Conservation (phyloP, 2,329 filamentous ascomycete genomes). For the Neophaeococcomyces mojaviensis region DNA sequence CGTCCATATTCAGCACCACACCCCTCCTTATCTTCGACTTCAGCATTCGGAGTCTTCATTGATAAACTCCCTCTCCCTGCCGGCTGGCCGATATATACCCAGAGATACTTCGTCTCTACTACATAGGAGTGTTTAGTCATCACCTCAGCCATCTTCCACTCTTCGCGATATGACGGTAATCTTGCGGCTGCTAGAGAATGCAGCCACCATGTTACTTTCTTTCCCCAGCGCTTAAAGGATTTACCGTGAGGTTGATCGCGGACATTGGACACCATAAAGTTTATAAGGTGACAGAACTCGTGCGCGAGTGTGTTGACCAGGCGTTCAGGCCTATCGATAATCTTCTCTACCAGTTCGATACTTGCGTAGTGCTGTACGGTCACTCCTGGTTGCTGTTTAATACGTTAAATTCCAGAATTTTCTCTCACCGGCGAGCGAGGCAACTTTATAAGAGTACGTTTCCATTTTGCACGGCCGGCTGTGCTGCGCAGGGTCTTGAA, state of each 20-base stretch:
- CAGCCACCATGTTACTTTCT: constrained; percentile 32
- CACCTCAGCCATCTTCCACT: constrained; percentile 57
- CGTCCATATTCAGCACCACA: constrained; percentile 71
- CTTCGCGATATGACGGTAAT: constrained; percentile 45
- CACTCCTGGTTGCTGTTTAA: constrained; percentile 12
- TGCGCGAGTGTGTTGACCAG: constrained; percentile 86
- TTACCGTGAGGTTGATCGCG: constrained; percentile 72
- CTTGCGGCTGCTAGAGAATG: constrained; percentile 20
- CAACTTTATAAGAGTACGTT: constrained; percentile 46
- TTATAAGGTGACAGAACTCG: constrained; percentile 86
- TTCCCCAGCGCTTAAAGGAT: constrained; percentile 69
- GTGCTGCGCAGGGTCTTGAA: constrained; percentile 56
- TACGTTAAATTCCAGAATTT: constrained; percentile 15
- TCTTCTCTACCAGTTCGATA: constrained; percentile 83
- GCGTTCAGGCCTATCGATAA: constrained; percentile 69
- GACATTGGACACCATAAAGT: constrained; percentile 76
- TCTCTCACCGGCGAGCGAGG: constrained; percentile 19
- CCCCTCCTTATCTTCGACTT: constrained; percentile 20
- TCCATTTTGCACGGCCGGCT: constrained; percentile 63
- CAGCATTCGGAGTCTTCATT: constrained; percentile 14
- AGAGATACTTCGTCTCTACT: constrained; percentile 88
- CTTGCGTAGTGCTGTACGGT: constrained; percentile 55
- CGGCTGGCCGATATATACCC: constrained; percentile 54
- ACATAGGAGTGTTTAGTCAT: constrained; percentile 86
- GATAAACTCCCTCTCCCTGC: background rate